Evolutionary conservation across 2,329 filamentous ascomycete genomes (phyloP).

Genomic region (Thermomyces lanuginosus): DNA sequence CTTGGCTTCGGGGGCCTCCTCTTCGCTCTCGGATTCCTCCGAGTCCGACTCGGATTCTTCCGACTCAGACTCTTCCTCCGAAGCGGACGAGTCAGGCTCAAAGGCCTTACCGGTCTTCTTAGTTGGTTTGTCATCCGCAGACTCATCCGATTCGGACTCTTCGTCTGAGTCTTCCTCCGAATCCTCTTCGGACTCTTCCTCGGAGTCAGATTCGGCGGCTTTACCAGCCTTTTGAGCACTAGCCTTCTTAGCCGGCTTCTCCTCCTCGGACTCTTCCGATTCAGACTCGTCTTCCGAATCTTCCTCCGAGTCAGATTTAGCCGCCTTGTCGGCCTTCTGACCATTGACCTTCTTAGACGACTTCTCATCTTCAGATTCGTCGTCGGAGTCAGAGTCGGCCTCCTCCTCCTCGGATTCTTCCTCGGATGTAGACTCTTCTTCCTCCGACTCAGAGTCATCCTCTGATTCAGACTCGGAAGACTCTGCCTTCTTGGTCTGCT

Average conservation of each 20-base stretch:
- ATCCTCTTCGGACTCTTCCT: constrained; percentile 12
- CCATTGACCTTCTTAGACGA: constrained; percentile 9
- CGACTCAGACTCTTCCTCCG: too few species aligned
- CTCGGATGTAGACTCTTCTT: constrained; percentile 14
- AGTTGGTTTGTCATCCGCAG: too few species aligned
- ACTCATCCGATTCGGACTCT: too few species aligned
- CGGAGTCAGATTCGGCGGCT: constrained; percentile 9
- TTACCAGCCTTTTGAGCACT: too few species aligned
- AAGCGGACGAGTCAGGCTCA: too few species aligned
- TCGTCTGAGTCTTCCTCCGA: too few species aligned
- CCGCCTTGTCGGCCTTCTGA: constrained; percentile 11
- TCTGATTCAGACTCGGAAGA: constrained; percentile 18
- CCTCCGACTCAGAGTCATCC: constrained; percentile 19
- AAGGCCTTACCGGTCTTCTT: too few species aligned
- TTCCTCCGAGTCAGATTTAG: constrained; percentile 12
- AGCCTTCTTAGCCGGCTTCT: constrained; percentile 9
- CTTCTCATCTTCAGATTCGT: constrained; percentile 13
- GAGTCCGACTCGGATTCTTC: constrained; percentile 9
- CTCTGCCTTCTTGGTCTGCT: constrained; percentile 13
- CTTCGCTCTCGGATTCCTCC: constrained; percentile 11
- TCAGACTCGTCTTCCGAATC: too few species aligned
- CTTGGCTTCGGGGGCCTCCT: constrained; percentile 4
- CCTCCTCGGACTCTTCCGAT: constrained; percentile 13
- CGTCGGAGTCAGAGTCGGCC: constrained; percentile 13
- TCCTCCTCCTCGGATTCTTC: constrained; percentile 14